Evolutionary conservation across 192 early-diverging fungal genomes (phyloP).

Genomic region (Lunasporangiospora selenospora): DNA sequence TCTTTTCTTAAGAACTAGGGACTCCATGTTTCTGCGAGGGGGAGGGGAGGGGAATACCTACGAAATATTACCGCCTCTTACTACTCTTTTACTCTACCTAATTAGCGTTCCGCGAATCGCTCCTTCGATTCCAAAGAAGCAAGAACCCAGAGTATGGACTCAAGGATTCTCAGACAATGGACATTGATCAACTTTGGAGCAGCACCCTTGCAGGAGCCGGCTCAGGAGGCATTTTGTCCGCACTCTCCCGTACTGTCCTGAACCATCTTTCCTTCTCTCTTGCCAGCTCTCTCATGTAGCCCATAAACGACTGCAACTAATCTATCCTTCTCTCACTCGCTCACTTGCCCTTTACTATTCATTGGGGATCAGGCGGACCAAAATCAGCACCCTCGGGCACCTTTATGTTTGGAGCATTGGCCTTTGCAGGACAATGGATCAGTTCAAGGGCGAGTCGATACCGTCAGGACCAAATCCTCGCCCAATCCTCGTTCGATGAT

Average conservation of each 20-base stretch:
- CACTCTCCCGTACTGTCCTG: conserved; percentile 49
- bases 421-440: conserved; percentile 55
- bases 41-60: neutral
- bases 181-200: conserved; percentile 68
- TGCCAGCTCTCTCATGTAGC: neutral
- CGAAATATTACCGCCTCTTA: neutral
- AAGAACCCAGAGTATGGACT: conserved; percentile 60
- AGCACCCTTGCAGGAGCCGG: conserved; percentile 63
- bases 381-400: conserved; percentile 60
- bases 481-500: conserved; percentile 1
- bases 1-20: too few species aligned
- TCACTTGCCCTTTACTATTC: neutral
- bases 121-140: conserved; percentile 61
- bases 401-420: conserved; percentile 59
- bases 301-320: neutral
- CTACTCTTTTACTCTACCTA: neutral
- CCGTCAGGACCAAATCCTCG: conserved; percentile 64
- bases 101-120: conserved; percentile 62
- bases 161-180: conserved; percentile 64
- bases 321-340: too few species aligned
- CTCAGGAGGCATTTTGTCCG: conserved; percentile 64
- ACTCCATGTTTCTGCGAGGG: neutral
- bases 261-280: neutral
- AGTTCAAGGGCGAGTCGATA: conserved; percentile 51
- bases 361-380: conserved; percentile 59